Conservation (phyloP, 441 rosid genomes). For the Adansonia grandidieri region DNA sequence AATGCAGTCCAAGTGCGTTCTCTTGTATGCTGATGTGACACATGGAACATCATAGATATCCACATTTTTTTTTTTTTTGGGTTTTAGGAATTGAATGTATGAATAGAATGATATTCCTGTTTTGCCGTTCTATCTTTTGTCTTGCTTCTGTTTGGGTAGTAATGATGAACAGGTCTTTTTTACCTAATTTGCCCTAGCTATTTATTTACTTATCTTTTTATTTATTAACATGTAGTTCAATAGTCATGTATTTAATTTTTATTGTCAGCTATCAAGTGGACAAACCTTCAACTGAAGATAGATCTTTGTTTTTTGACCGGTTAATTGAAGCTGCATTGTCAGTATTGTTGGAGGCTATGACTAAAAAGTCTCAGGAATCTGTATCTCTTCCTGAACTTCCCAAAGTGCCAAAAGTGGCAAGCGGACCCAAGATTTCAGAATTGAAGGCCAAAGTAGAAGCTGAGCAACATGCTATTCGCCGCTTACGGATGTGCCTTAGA, state of each 20-base stretch:
- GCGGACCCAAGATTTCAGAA: conserved; percentile 95
- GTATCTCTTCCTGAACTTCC: conserved; percentile 74
- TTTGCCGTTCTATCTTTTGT: background rate
- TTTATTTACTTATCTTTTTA: background rate
- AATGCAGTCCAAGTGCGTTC: background rate
- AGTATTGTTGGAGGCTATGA: conserved; percentile 58
- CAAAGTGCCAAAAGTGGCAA: conserved; percentile 73
- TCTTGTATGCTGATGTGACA: conserved; percentile 8
- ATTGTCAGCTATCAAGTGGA: conserved; percentile 77
- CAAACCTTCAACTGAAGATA: conserved; percentile 78
- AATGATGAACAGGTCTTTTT: background rate
- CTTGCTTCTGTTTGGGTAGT: background rate
- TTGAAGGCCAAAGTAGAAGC: conserved; percentile 92
- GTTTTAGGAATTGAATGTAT: background rate
- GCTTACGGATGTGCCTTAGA: conserved; percentile 98
- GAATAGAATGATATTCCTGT: background rate
- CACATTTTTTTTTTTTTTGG: background rate
- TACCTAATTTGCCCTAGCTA: background rate
- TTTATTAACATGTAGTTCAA: conserved; percentile 8
- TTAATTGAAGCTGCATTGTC: conserved; percentile 94
- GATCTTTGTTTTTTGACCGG: conserved; percentile 75
- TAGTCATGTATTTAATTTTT: conserved; percentile 32
- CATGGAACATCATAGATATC: conserved; percentile 3
- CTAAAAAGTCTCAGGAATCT: conserved; percentile 50
- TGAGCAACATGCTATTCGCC: conserved; percentile 98